A percentile compares a stretch with the other conserved stretches of the same genome.
Conservation (phyloP, 805 yeast species). For the Gaillardinia entomophila region DNA sequence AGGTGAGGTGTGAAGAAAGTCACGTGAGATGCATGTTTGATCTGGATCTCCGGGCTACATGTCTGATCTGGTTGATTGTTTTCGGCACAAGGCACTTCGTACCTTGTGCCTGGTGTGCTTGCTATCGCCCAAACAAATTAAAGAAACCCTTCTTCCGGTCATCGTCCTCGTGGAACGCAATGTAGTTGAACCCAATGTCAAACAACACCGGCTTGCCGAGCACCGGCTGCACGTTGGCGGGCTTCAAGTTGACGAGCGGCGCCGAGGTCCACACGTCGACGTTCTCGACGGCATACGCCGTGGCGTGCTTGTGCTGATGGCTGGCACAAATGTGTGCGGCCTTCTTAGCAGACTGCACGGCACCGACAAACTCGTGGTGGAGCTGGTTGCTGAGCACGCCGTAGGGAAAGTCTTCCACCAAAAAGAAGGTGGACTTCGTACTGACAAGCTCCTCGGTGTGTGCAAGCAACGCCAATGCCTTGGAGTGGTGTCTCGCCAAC, state of each 20-base stretch:
- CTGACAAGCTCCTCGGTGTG: conserved; percentile 15
- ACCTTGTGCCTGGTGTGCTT: too few species aligned
- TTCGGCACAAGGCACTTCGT: too few species aligned
- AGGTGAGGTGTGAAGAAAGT: too few species aligned
- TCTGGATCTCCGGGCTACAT: too few species aligned
- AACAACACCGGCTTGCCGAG: conserved; percentile 85
- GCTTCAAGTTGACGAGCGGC: conserved; percentile 17
- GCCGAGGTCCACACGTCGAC: conserved; percentile 32
- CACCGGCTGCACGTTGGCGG: conserved; percentile 46
- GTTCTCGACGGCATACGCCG: conserved; percentile 38
- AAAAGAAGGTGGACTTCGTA: conserved; percentile 9
- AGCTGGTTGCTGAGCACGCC: conserved; percentile 33
- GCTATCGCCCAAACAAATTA: neutral
- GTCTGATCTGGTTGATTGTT: too few species aligned
- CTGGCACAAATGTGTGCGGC: neutral
- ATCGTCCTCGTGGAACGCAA: conserved; percentile 28
- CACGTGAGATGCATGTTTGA: too few species aligned
- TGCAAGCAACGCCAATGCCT: conserved; percentile 41
- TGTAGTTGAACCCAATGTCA: conserved; percentile 83
- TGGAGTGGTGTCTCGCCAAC: conserved; percentile 32
- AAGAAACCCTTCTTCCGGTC: neutral
- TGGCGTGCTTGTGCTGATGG: neutral
- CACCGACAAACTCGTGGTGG: conserved; percentile 14
- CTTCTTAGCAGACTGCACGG: too few species aligned
- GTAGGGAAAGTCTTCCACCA: conserved; percentile 37